Base-by-base conservation (phyloP, 441 rosid species). In the Brassica balearica region DNA sequence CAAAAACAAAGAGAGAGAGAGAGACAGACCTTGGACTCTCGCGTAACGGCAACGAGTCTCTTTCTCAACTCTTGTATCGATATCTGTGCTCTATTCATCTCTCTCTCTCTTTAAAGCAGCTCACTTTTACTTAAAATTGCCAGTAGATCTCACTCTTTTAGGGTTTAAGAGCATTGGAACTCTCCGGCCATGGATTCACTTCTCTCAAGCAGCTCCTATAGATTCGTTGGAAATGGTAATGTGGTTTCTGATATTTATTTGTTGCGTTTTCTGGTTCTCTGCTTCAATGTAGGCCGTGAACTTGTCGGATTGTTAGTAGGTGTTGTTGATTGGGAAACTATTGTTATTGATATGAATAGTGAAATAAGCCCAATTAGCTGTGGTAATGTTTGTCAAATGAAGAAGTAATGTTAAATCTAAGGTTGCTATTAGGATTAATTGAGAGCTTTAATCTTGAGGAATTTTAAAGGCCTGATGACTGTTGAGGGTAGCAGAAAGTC, bases 41-140 rank as follows among this genome's bases (percentile, higher is more conserved):
- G 70, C 74, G 78, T 68, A 74, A 79, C 75, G 78, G 78, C 75
- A 78, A 73, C 74, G 9, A 63, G 14, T 32, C 61, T 68, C 46
- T 68, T 56, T 71, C 51, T 71, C 64, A 38, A 14, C 68, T 51
- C 66, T 64, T 10, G 8, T 15, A 41, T 77, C 38, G 76, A 58
- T 66, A 71, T 38, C 20, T 77, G 81, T 77, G 81, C 72, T 22
- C 15, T 71, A 25, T 38, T 10, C 12, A 4, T 71, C 71, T 22
- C 3, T 77, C 55, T 72, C 58, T 60, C 34, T 61, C 46, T 20
- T 43, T 61, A 48, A 76, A 76, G 67, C 6, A 48, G 15, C 66
- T 38, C 65, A 8, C 68, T 72, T 72, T 41, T 61, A 41, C 27
- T 60, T 43, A 60, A 72, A 25, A 6, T 43, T 23, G 17, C 4